Evolutionary conservation across 257 asterid species (phyloP).

Genomic region (Prunella vulgaris): DNA sequence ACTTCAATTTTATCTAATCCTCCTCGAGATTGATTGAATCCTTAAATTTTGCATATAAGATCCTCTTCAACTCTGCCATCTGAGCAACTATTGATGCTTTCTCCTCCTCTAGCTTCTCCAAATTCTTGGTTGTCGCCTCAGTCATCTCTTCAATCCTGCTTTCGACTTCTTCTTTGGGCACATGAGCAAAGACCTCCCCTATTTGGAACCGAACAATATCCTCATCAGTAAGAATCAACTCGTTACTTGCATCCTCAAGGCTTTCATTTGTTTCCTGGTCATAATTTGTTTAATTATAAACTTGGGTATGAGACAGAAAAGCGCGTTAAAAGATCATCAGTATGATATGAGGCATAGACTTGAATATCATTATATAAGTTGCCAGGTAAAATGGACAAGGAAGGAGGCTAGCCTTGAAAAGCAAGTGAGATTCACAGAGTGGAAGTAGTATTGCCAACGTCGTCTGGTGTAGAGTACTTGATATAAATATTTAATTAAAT

Average conservation of each 20-base stretch:
- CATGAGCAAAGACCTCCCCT: slow-evolving; percentile 89
- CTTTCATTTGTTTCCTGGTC: slow-evolving; percentile 70
- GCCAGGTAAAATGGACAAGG: background rate
- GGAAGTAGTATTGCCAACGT: background rate
- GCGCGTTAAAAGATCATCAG: background rate
- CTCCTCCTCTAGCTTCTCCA: slow-evolving; percentile 79
- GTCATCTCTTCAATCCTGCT: slow-evolving; percentile 74
- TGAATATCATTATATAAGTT: background rate
- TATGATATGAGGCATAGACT: background rate
- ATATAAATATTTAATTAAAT: background rate
- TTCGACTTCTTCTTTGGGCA: slow-evolving; percentile 81
- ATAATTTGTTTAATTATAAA: background rate
- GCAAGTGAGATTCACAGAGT: background rate
- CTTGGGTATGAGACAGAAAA: background rate
- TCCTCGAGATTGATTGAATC: slow-evolving; percentile 94
- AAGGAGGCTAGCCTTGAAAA: background rate
- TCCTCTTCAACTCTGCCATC: slow-evolving; percentile 80
- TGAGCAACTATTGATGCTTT: slow-evolving; percentile 56
- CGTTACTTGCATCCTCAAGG: slow-evolving; percentile 91
- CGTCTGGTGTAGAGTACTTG: background rate
- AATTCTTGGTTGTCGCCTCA: slow-evolving; percentile 56
- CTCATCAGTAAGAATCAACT: slow-evolving; percentile 83
- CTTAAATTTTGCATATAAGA: slow-evolving; percentile 71
- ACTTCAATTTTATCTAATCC: slow-evolving; percentile 34
- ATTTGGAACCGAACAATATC: slow-evolving; percentile 84